Evolutionary conservation across 495 filamentous ascomycete species (phyloP), one percentile per base, ranked within the genome.

Genomic region (Hypoxylon rickii): DNA sequence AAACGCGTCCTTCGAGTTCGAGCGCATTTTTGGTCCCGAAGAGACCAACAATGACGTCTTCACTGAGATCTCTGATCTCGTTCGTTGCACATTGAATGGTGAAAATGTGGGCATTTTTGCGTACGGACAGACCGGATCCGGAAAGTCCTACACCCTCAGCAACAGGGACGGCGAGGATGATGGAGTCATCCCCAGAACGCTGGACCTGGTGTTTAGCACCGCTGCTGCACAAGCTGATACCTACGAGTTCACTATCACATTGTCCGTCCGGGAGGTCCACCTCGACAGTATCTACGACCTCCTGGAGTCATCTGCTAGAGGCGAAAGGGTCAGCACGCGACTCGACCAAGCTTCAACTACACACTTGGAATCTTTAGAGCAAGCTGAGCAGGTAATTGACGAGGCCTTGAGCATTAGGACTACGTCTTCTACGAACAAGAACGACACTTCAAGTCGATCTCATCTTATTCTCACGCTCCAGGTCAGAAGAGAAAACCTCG

Each of bases 191-290:
- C 92, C 93, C 2, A 85, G 86, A 3, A 89, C 92, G 1, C 87
- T 95, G 0, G 82, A 86, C 54, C 86, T 93, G 66, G 91, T 98
- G 45, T 96, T 96, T 63, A 80, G 90, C 19, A 89, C 86, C 1
- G 5, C 22, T 1, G 7, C 24, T 8, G 8, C 18, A 2, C 2
- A 4, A 34, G 15, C 34, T 3, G 3, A 39, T 1, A 31, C 7
- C 0, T 96, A 90, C 90, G 76, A 76, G 11, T 96, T 96, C 66
- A 84, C 78, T 0, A 95, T 98, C 86, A 86, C 89, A 61, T 87
- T 95, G 6, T 89, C 85, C 33, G 95, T 97, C 63, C 84, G 97
- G 17, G 94, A 98, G 67, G 91, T 98, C 16, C 96, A 98, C 78
- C 93, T 96, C 61, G 90, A 98, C 61, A 90, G 89, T 49, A 76